phyloP scores from a whole-genome alignment of 2,329 filamentous ascomycete genomes.

The Aspergillus udagawae region DNA sequence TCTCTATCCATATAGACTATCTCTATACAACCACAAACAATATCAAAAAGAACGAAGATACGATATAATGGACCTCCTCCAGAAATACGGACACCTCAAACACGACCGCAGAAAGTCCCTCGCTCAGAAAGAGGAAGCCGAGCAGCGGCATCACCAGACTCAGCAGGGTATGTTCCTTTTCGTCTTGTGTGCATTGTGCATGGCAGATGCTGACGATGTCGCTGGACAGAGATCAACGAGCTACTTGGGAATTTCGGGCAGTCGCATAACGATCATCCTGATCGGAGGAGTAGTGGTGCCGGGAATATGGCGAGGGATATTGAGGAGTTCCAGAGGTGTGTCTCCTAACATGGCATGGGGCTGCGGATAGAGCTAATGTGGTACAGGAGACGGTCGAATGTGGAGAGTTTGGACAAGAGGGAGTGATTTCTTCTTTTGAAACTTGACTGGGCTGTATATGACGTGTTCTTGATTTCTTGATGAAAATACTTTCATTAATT shows the following conservation, averaged over 20 bases:
- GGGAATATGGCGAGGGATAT: slow-evolving; percentile 36
- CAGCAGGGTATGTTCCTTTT: slow-evolving; percentile 7
- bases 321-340: slow-evolving; percentile 22
- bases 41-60: background rate
- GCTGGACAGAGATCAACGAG: slow-evolving; percentile 55
- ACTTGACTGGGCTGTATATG: no score
- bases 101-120: slow-evolving; percentile 1
- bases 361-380: background rate
- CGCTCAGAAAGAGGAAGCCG: background rate
- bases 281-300: slow-evolving; percentile 12
- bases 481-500: no score
- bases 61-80: slow-evolving; percentile 11
- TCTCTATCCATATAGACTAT: background rate
- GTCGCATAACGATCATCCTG: slow-evolving; percentile 12
- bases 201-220: background rate
- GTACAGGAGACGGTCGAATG: background rate
- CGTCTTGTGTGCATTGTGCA: no score
- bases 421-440: background rate
- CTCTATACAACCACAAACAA: background rate
- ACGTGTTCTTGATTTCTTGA: no score
- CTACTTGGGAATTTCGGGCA: slow-evolving; percentile 41
- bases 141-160: background rate
- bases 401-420: background rate
- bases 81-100: slow-evolving; percentile 14
- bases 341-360: background rate